Conservation (phyloP, 2,329 filamentous ascomycete species). For the Zelopaecilomyces penicillatus region DNA sequence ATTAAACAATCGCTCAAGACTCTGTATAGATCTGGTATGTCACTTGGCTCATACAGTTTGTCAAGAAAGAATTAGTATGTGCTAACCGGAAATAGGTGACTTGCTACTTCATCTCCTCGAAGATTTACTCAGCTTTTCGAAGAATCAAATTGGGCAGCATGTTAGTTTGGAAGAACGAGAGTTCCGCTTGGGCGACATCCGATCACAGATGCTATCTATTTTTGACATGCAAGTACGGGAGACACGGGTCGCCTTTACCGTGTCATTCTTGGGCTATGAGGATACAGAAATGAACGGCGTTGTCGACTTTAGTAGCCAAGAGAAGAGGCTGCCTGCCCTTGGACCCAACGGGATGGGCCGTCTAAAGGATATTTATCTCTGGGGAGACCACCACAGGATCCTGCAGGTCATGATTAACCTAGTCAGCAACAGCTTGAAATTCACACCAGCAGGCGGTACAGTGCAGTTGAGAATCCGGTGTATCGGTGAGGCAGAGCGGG, state of each 20-base stretch:
- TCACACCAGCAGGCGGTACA: conserved; percentile 68
- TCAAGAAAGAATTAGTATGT: not conserved
- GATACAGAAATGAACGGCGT: conserved; percentile 18
- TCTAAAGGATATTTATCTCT: conserved; percentile 77
- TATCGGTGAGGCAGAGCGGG: conserved; percentile 47
- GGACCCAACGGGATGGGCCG: conserved; percentile 58
- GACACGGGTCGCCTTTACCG: conserved; percentile 62
- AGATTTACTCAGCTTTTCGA: conserved; percentile 85
- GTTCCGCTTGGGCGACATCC: conserved; percentile 76
- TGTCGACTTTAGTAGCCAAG: conserved; percentile 23
- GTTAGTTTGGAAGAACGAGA: conserved; percentile 76
- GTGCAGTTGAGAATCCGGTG: conserved; percentile 73
- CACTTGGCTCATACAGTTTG: not conserved
- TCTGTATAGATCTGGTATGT: conserved; percentile 54
- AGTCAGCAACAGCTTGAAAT: conserved; percentile 86
- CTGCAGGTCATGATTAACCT: conserved; percentile 90
- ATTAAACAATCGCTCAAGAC: conserved; percentile 80
- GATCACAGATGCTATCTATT: conserved; percentile 72
- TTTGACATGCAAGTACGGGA: conserved; percentile 87
- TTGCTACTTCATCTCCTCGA: conserved; percentile 78
- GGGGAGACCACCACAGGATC: conserved; percentile 88
- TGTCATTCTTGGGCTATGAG: conserved; percentile 52
- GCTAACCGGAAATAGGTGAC: conserved; percentile 40
- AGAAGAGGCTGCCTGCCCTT: conserved; percentile 43
- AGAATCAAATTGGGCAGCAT: conserved; percentile 86